phyloP scores from a whole-genome alignment of 805 yeast species.

The Metschnikowia shivogae region DNA sequence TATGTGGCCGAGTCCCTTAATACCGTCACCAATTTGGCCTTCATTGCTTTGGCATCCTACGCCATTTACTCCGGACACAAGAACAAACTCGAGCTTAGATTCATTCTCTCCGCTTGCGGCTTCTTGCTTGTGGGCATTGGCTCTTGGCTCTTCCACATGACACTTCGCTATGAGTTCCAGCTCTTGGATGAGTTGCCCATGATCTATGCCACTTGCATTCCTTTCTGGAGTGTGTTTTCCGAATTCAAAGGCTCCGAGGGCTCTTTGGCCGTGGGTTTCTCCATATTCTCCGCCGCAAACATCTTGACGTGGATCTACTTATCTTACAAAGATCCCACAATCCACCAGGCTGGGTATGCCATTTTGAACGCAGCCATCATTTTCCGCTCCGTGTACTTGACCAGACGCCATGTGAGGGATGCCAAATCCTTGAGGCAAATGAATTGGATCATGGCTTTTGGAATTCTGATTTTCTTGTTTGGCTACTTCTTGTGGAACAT shows the following conservation, averaged over 20 bases:
- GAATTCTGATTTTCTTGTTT: constrained; percentile 57
- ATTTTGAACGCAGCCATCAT: constrained; percentile 71
- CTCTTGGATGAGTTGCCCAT: constrained; percentile 93
- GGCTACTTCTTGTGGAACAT: constrained; percentile 88
- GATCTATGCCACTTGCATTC: constrained; percentile 97
- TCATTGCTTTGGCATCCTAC: constrained; percentile 51
- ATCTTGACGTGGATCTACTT: constrained; percentile 69
- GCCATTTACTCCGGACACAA: constrained; percentile 58
- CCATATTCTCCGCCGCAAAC: constrained; percentile 51
- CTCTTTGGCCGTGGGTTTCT: constrained; percentile 43
- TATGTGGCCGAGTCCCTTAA: constrained; percentile 90
- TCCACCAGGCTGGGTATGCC: constrained; percentile 87
- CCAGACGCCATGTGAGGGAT: constrained; percentile 51
- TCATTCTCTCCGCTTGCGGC: constrained; percentile 68
- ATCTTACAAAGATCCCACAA: constrained; percentile 71
- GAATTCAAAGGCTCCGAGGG: constrained; percentile 44
- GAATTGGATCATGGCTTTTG: constrained; percentile 51
- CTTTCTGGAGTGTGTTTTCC: constrained; percentile 78
- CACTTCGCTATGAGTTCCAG: constrained; percentile 84
- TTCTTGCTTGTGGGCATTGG: constrained; percentile 90
- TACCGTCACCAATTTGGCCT: constrained; percentile 70
- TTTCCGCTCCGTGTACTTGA: constrained; percentile 50
- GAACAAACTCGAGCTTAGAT: constrained; percentile 66
- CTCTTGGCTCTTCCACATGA: constrained; percentile 95
- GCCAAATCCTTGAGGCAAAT: constrained; percentile 43